Evolutionary conservation across 371 early-diverging fungal genomes (phyloP).

Genomic region (Zancudomyces culisetae): DNA sequence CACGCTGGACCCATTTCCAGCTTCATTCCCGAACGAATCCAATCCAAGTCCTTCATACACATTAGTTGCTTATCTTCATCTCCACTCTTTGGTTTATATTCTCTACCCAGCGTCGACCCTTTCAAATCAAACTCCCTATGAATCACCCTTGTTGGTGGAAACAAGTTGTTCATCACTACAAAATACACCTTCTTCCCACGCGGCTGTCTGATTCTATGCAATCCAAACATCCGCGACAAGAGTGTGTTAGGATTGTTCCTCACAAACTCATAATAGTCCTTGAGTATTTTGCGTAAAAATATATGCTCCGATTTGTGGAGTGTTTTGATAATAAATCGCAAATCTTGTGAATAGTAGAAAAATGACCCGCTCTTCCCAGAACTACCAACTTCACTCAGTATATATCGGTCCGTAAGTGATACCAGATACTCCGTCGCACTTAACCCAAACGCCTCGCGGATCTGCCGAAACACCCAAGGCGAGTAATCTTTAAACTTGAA

Average conservation of each 20-base stretch:
- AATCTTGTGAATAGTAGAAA: constrained; percentile 92
- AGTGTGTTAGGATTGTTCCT: constrained; percentile 81
- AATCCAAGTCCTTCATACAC: constrained; percentile 89
- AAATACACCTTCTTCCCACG: constrained; percentile 85
- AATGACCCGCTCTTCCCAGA: constrained; percentile 91
- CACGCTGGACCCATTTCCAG: constrained; percentile 73
- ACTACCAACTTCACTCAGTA: constrained; percentile 83
- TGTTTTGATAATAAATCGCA: constrained; percentile 94
- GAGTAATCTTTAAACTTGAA: constrained; percentile 97
- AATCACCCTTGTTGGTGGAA: constrained; percentile 89
- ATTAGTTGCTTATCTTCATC: constrained; percentile 30
- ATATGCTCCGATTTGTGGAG: constrained; percentile 86
- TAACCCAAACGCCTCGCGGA: constrained; percentile 73
- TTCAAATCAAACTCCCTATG: constrained; percentile 91
- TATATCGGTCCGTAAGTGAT: constrained; percentile 88
- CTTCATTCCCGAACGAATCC: constrained; percentile 48
- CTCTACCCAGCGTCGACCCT: constrained; percentile 79
- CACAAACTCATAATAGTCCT: constrained; percentile 76
- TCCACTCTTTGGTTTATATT: constrained; percentile 49
- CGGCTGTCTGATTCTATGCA: constrained; percentile 89
- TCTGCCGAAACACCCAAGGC: constrained; percentile 85
- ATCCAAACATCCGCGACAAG: constrained; percentile 77
- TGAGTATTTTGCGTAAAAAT: constrained; percentile 67
- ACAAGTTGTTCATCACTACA: constrained; percentile 95
- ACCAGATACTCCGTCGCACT: constrained; percentile 90